Evolutionary conservation across 1,284 basidiomycete species (phyloP).

Genomic region (Microbotryum lychnidis-dioicae): DNA sequence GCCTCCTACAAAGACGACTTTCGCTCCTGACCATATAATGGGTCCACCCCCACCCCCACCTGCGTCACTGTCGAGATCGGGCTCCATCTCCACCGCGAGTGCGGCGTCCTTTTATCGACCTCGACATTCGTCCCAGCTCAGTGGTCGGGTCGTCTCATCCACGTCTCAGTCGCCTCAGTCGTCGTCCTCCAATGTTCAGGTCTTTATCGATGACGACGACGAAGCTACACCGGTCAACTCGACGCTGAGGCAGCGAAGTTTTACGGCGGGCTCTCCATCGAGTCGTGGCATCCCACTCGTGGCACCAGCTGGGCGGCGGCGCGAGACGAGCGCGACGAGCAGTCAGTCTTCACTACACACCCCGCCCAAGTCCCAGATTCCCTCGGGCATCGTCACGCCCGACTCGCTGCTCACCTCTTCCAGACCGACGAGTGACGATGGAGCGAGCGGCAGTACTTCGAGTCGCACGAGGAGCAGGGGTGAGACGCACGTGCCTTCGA

Average conservation of each 20-base stretch:
- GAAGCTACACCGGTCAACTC: background rate
- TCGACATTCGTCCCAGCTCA: constrained; percentile 30
- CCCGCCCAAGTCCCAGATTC: background rate
- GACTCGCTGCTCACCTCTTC: too few species aligned
- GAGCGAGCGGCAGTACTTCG: too few species aligned
- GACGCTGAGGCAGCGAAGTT: background rate
- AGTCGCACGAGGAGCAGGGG: too few species aligned
- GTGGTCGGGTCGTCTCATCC: constrained; percentile 5
- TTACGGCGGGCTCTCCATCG: background rate
- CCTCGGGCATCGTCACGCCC: too few species aligned
- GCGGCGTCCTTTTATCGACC: constrained; percentile 29
- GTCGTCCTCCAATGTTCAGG: background rate
- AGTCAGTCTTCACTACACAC: background rate
- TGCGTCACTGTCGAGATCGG: background rate
- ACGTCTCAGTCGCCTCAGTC: background rate
- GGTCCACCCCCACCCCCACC: background rate
- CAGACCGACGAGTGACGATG: too few species aligned
- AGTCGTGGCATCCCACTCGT: background rate
- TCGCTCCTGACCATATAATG: constrained; percentile 1
- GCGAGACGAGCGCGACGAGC: background rate
- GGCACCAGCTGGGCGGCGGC: background rate
- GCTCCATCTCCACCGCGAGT: constrained; percentile 8
- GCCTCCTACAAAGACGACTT: constrained; percentile 16
- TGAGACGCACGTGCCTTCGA: too few species aligned
- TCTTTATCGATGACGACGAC: constrained; percentile 11